Evolutionary conservation across 129 eudicot species (phyloP).

Genomic region (Tagetes erecta): DNA sequence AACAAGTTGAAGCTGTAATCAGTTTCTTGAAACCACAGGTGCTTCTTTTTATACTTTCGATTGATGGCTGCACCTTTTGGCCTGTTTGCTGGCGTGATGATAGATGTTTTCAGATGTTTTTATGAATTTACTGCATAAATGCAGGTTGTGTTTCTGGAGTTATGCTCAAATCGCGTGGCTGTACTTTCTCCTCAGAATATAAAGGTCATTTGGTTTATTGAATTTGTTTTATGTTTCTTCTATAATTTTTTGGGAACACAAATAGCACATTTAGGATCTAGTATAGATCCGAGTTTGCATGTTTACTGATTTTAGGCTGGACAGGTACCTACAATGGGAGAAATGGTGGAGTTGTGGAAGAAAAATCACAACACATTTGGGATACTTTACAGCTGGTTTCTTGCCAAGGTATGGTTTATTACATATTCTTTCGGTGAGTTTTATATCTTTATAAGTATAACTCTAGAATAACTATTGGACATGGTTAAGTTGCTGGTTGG

Average conservation of each 20-base stretch:
- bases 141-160: slow-evolving; percentile 94
- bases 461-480: neutral
- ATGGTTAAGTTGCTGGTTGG: neutral
- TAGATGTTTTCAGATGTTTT: neutral
- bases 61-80: slow-evolving; percentile 26
- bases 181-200: slow-evolving; percentile 75
- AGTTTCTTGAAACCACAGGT: slow-evolving; percentile 91
- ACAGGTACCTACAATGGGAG: slow-evolving; percentile 86
- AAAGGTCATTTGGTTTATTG: slow-evolving; percentile 48
- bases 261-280: slow-evolving; percentile 6
- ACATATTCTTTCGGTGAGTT: slow-evolving; percentile 17
- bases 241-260: slow-evolving; percentile 1
- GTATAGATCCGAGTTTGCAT: slow-evolving; percentile 9
- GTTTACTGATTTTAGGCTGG: slow-evolving; percentile 29
- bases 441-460: slow-evolving; percentile 6
- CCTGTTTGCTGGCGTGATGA: slow-evolving; percentile 15
- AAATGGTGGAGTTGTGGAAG: slow-evolving; percentile 93
- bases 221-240: neutral
- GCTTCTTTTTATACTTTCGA: slow-evolving; percentile 34
- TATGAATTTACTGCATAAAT: slow-evolving; percentile 25
- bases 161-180: slow-evolving; percentile 81
- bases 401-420: slow-evolving; percentile 67
- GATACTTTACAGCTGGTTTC: slow-evolving; percentile 96
- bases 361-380: slow-evolving; percentile 81
- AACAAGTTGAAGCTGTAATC: slow-evolving; percentile 91